Conservation (phyloP, 208 protist species). For the Leishmania tarentolae region DNA sequence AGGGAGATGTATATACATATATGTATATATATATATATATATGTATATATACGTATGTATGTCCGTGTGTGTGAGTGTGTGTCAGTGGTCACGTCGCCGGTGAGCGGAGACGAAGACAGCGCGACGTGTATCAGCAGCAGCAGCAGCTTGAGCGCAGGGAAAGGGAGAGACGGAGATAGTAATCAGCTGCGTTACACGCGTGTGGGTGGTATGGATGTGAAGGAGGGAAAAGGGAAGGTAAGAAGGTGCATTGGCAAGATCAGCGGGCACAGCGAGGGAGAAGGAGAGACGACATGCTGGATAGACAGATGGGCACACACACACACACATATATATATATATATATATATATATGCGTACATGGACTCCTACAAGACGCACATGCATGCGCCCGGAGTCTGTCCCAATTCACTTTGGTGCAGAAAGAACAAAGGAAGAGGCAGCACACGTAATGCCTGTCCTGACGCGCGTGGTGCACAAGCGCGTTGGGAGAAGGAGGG, state of each 20-base stretch:
- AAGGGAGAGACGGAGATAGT: not conserved
- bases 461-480: not conserved
- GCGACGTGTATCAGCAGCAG: not conserved
- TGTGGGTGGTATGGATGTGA: not conserved
- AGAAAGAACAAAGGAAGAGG: not conserved
- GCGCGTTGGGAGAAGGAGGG: not conserved
- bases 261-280: not conserved
- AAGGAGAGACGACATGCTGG: not conserved
- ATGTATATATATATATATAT: not conserved
- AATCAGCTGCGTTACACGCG: not conserved
- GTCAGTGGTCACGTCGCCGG: constrained; percentile 3
- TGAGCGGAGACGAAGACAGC: not conserved
- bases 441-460: not conserved
- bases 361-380: not conserved
- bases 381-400: not conserved
- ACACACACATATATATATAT: not conserved
- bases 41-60: not conserved
- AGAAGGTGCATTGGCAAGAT: not conserved
- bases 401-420: not conserved
- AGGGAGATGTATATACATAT: not conserved
- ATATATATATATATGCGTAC: not conserved
- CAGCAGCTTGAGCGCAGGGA: not conserved
- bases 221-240: not conserved
- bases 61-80: not conserved
- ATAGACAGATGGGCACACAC: not conserved